Evolutionary conservation across 176 grass and related monocot species (phyloP).

Genomic region (Ensete glaucum): DNA sequence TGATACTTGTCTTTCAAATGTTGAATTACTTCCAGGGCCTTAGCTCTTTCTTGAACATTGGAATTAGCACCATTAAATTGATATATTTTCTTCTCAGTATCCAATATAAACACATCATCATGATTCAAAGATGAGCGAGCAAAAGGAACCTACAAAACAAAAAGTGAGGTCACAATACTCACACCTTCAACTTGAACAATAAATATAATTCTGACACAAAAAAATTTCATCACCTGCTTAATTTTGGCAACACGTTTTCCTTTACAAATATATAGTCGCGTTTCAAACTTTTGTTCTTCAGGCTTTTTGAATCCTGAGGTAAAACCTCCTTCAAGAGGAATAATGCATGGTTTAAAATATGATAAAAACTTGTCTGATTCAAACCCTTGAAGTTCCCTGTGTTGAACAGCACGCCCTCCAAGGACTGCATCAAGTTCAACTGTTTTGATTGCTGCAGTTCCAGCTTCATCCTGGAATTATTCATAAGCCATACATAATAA

Average conservation of each 20-base stretch:
- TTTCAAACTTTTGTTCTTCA: conserved; percentile 81
- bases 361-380: conserved; percentile 97
- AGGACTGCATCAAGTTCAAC: conserved; percentile 90
- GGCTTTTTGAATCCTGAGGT: conserved; percentile 84
- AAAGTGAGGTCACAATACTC: not conserved
- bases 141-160: conserved; percentile 13
- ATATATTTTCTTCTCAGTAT: conserved; percentile 21
- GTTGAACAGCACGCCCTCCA: conserved; percentile 90
- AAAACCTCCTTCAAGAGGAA: conserved; percentile 94
- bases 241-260: conserved; percentile 91
- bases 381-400: conserved; percentile 84
- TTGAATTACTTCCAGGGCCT: conserved; percentile 18
- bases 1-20: conserved; percentile 21
- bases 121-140: conserved; percentile 21
- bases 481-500: conserved; percentile 10
- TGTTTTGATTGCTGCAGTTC: conserved; percentile 89
- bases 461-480: conserved; percentile 81
- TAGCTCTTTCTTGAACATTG: conserved; percentile 25
- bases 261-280: conserved; percentile 72
- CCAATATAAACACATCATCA: conserved; percentile 20
- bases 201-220: not conserved
- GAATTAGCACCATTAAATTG: conserved; percentile 25
- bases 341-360: conserved; percentile 97
- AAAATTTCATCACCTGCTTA: conserved; percentile 55
- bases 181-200: not conserved